phyloP scores from a whole-genome alignment of 805 yeast species.

The Saccharomycopsis amapae region DNA sequence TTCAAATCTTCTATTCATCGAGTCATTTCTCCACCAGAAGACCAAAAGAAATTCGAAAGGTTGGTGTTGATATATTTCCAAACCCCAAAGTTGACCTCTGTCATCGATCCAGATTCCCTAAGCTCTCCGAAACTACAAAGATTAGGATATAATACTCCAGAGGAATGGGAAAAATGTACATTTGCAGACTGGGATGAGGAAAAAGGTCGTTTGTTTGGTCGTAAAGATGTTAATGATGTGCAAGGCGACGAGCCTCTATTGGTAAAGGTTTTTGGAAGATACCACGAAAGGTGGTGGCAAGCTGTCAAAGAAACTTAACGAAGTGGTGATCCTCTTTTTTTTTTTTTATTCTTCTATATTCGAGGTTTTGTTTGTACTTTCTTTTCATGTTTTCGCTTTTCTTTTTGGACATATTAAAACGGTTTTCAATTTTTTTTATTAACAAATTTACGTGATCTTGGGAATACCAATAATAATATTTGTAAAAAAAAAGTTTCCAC shows the following conservation, averaged over 20 bases:
- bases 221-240: slow-evolving; percentile 14
- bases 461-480: no score
- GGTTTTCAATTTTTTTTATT: no score
- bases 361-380: no score
- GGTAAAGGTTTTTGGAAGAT: slow-evolving; percentile 17
- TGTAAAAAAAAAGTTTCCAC: no score
- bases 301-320: slow-evolving; percentile 6
- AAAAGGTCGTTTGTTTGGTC: slow-evolving; percentile 25
- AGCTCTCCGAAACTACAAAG: slow-evolving; percentile 26
- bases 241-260: slow-evolving; percentile 15
- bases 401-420: no score
- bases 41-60: slow-evolving; percentile 27
- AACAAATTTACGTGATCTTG: no score
- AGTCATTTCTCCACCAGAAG: slow-evolving; percentile 31
- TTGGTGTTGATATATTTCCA: slow-evolving; percentile 30
- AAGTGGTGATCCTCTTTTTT: no score
- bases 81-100: slow-evolving; percentile 27
- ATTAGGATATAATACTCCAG: slow-evolving; percentile 27
- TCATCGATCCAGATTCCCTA: slow-evolving; percentile 29
- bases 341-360: no score
- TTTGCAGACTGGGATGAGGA: slow-evolving; percentile 31
- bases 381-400: no score
- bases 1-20: slow-evolving; percentile 32
- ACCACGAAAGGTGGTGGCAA: slow-evolving; percentile 21
- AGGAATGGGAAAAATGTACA: slow-evolving; percentile 29